Evolutionary conservation across 805 yeast genomes (phyloP).

Genomic region (Wickerhamomyces xylosicus): DNA sequence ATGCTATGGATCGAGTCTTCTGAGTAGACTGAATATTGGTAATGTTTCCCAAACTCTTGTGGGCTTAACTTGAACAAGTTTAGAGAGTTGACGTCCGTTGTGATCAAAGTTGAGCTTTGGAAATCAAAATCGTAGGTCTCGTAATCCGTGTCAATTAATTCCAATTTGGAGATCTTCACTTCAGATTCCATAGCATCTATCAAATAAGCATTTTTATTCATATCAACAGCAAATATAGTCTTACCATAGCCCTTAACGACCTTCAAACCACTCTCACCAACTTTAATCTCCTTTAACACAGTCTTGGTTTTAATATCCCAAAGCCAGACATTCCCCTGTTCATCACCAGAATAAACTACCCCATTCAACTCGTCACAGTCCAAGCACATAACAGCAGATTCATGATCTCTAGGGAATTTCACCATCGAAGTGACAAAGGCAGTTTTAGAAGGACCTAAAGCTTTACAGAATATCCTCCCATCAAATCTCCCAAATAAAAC

Average conservation of each 20-base stretch:
- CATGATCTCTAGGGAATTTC: constrained; percentile 6
- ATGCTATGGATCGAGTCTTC: constrained; percentile 7
- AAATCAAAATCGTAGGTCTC: constrained; percentile 17
- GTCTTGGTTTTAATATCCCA: constrained; percentile 10
- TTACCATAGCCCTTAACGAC: constrained; percentile 7
- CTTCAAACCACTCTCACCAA: constrained; percentile 3
- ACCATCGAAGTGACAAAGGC: constrained; percentile 7
- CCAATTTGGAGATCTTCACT: constrained; percentile 1
- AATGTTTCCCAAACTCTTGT: constrained; percentile 6
- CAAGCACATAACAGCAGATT: constrained; percentile 8
- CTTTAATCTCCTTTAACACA: constrained; percentile 3
- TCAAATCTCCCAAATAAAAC: constrained; percentile 13
- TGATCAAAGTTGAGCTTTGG: constrained; percentile 10
- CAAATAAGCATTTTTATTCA: neutral
- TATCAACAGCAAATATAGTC: constrained; percentile 6
- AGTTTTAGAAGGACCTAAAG: constrained; percentile 6
- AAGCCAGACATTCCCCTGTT: constrained; percentile 8
- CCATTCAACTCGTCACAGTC: constrained; percentile 9
- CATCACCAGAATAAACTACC: constrained; percentile 14
- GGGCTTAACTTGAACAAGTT: constrained; percentile 8
- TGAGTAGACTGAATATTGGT: constrained; percentile 1
- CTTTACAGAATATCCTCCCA: constrained; percentile 11
- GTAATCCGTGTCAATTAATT: neutral
- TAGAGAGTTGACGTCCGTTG: constrained; percentile 4
- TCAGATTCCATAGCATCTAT: constrained; percentile 3